These are phyloP conservation scores for Pholiota molesta DNA, from an alignment of 768 basidiomycete species.

Conservation along the genomic window DNA sequence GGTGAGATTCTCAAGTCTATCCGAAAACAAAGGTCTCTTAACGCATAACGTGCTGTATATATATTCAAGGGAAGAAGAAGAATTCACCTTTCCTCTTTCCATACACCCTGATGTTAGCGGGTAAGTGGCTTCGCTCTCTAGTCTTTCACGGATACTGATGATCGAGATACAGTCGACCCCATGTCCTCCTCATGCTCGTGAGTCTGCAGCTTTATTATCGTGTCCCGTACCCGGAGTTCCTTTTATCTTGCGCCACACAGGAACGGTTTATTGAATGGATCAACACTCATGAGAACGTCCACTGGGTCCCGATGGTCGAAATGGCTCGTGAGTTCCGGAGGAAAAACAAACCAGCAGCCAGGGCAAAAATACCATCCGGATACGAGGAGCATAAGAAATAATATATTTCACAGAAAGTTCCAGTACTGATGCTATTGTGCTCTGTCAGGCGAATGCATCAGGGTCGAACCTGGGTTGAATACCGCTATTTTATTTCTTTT, in stretches of 20 bases:
- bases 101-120: constrained; percentile 82
- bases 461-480: too few species aligned
- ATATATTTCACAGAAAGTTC: too few species aligned
- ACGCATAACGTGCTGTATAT: background rate
- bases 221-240: background rate
- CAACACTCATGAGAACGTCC: constrained; percentile 66
- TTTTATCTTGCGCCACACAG: constrained; percentile 26
- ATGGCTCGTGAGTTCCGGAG: constrained; percentile 66
- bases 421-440: too few species aligned
- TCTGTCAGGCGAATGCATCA: too few species aligned
- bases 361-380: constrained; percentile 59
- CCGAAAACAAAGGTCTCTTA: too few species aligned
- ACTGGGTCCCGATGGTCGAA: constrained; percentile 73
- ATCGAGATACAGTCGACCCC: constrained; percentile 49
- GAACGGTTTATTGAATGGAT: constrained; percentile 79
- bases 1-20: constrained; percentile 32
- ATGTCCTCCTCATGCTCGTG: constrained; percentile 75
- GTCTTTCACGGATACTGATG: constrained; percentile 5
- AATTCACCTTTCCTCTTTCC: constrained; percentile 73
- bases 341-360: constrained; percentile 47
- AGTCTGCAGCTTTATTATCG: constrained; percentile 5
- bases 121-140: constrained; percentile 31
- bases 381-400: constrained; percentile 37
- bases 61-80: constrained; percentile 53
- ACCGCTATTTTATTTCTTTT: too few species aligned